phyloP scores from a whole-genome alignment of 192 early-diverging fungal genomes.

The Diversispora epigaea region DNA sequence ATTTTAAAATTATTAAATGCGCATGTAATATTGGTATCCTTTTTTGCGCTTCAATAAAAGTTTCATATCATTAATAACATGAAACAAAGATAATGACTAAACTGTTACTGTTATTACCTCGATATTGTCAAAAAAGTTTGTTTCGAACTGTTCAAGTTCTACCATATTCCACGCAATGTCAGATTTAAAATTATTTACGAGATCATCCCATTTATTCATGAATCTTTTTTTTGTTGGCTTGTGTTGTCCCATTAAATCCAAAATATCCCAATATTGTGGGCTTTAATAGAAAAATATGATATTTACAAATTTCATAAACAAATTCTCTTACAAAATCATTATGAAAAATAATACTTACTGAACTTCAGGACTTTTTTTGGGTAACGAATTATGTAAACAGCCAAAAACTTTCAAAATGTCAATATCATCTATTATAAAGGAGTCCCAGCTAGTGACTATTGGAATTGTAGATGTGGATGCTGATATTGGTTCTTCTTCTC shows the following conservation, averaged over 20 bases:
- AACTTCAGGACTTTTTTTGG: constrained; percentile 20
- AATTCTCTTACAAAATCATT: constrained; percentile 8
- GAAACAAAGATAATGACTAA: constrained; percentile 30
- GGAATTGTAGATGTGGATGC: neutral
- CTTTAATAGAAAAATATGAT: constrained; percentile 16
- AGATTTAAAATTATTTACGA: constrained; percentile 17
- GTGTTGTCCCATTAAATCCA: constrained; percentile 14
- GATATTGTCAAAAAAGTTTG: constrained; percentile 25
- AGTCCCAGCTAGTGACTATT: constrained; percentile 17
- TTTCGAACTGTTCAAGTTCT: constrained; percentile 3
- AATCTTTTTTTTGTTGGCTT: constrained; percentile 26
- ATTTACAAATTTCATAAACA: constrained; percentile 17
- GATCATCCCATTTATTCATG: neutral
- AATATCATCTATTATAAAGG: constrained; percentile 9
- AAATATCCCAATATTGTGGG: constrained; percentile 13
- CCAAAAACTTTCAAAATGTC: constrained; percentile 11
- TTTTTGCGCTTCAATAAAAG: constrained; percentile 14
- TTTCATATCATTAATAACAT: neutral
- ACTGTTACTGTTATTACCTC: constrained; percentile 1
- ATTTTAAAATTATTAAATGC: constrained; percentile 13
- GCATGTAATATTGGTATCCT: constrained; percentile 3
- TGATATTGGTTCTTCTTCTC: constrained; percentile 11
- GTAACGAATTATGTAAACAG: neutral
- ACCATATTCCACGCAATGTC: constrained; percentile 10
- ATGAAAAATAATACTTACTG: constrained; percentile 28